phyloP scores from a whole-genome alignment of 1,284 basidiomycete species.

The Vanrija humicola region DNA sequence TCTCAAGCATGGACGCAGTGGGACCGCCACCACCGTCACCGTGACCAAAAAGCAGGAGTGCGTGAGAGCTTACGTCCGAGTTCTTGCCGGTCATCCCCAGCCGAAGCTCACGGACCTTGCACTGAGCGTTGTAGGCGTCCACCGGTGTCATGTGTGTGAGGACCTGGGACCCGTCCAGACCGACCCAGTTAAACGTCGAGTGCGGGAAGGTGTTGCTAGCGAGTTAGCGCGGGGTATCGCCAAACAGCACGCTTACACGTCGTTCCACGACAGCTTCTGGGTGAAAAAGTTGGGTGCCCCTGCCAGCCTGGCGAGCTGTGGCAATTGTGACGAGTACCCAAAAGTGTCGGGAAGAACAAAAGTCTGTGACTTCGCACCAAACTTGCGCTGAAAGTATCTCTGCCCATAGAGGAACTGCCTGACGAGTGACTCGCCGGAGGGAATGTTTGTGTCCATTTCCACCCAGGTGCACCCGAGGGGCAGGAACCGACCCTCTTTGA shows the following conservation, averaged over 20 bases:
- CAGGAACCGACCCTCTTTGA: slow-evolving; percentile 58
- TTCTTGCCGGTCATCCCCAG: slow-evolving; percentile 81
- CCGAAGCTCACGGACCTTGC: slow-evolving; percentile 61
- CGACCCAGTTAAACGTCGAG: slow-evolving; percentile 91
- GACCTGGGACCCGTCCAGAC: slow-evolving; percentile 59
- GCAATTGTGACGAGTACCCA: slow-evolving; percentile 78
- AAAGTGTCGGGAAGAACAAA: slow-evolving; percentile 62
- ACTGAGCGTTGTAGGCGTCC: slow-evolving; percentile 22
- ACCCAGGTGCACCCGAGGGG: slow-evolving; percentile 35
- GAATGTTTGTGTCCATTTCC: slow-evolving; percentile 84
- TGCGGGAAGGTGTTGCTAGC: slow-evolving; percentile 80
- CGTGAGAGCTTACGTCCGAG: slow-evolving; percentile 64
- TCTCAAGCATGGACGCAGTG: slow-evolving; percentile 72
- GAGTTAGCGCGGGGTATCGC: background rate
- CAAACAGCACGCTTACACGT: background rate
- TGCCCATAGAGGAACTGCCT: slow-evolving; percentile 86
- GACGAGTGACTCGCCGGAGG: slow-evolving; percentile 78
- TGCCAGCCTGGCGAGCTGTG: slow-evolving; percentile 73
- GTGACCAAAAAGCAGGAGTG: slow-evolving; percentile 85
- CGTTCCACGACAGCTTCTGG: slow-evolving; percentile 62
- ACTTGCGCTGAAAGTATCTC: slow-evolving; percentile 72
- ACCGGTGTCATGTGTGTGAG: slow-evolving; percentile 87
- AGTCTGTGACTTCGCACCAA: slow-evolving; percentile 63
- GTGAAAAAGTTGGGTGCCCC: slow-evolving; percentile 94
- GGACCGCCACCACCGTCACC: slow-evolving; percentile 66